Evolutionary conservation across 169 alveolate genomes (phyloP).

Genomic region (Plasmodium blacklocki): DNA sequence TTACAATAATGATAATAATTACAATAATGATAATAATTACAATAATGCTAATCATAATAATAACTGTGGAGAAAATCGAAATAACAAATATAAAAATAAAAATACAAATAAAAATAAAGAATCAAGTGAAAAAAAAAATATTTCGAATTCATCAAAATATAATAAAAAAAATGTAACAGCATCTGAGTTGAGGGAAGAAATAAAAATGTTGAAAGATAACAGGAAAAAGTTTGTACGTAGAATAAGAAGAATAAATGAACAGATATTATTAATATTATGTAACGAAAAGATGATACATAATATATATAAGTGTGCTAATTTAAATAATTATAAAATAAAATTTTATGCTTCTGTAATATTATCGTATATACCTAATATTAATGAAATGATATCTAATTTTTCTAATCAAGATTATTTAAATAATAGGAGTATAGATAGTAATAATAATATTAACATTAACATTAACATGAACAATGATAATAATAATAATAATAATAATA

Average conservation of each 20-base stretch:
- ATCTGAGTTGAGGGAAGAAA: constrained; percentile 24
- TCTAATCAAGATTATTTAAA: neutral
- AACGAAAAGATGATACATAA: constrained; percentile 54
- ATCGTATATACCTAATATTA: constrained; percentile 34
- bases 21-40: neutral
- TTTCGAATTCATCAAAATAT: neutral
- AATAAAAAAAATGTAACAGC: neutral
- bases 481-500: neutral
- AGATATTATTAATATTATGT: constrained; percentile 34
- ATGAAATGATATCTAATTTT: constrained; percentile 12
- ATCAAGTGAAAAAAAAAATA: neutral
- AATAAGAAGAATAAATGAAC: constrained; percentile 59
- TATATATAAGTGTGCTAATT: constrained; percentile 43
- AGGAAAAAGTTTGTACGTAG: constrained; percentile 22
- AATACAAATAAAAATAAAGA: neutral
- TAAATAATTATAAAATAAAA: constrained; percentile 34
- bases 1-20: neutral
- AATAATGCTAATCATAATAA: neutral
- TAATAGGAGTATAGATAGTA: neutral
- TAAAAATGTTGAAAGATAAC: constrained; percentile 15
- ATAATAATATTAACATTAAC: neutral
- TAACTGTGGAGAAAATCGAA: neutral
- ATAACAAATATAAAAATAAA: neutral
- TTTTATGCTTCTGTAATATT: constrained; percentile 44
- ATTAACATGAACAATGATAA: neutral